Evolutionary conservation across 2,329 filamentous ascomycete genomes (phyloP).

Genomic region (Cercospora sp.): DNA sequence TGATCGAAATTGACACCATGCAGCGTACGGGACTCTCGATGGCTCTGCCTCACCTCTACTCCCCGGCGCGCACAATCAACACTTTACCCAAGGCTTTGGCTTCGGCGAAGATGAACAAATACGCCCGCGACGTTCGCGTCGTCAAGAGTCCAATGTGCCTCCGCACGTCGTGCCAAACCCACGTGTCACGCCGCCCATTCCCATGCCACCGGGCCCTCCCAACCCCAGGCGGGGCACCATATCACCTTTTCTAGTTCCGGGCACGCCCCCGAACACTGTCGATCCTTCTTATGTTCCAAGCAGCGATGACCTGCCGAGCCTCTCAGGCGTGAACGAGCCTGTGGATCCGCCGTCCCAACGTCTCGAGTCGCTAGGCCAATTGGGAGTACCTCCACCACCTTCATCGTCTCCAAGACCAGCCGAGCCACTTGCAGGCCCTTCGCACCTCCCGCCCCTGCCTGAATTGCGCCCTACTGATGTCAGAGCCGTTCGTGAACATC

Average conservation of each 20-base stretch:
- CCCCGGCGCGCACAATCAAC: neutral
- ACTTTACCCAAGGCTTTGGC: neutral
- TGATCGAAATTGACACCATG: neutral
- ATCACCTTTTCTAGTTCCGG: neutral
- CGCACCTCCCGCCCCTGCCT: neutral
- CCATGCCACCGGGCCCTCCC: neutral
- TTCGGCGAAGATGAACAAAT: neutral
- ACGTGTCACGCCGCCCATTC: neutral
- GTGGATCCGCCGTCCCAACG: neutral
- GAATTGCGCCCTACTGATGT: neutral
- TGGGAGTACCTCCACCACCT: neutral
- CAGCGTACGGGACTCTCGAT: constrained; percentile 4
- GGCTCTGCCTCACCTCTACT: neutral
- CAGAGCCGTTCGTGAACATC: neutral
- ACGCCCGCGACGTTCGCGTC: neutral
- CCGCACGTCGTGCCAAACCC: neutral
- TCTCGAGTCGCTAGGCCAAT: neutral
- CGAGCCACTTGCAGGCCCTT: neutral
- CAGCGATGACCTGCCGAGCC: neutral
- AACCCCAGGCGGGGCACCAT: neutral
- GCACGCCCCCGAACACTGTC: neutral
- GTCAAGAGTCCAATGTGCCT: constrained; percentile 4
- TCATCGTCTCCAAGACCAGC: neutral
- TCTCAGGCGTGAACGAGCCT: neutral
- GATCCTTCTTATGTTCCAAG: neutral